Conservation (phyloP, 768 basidiomycete species). For the Hirschioporus abietinus region DNA sequence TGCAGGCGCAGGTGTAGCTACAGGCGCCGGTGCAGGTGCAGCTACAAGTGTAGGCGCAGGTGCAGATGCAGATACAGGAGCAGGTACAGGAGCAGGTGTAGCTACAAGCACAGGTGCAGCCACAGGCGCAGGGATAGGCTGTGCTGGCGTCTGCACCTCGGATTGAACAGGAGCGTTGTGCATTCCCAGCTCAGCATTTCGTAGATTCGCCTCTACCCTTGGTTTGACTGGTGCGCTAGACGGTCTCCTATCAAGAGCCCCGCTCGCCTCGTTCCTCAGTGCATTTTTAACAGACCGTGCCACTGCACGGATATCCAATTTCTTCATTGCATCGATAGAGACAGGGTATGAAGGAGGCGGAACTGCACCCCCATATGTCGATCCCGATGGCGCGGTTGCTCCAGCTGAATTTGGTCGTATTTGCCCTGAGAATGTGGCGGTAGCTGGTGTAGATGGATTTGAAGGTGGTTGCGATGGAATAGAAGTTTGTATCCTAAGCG, state of each 20-base stretch:
- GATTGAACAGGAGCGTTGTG: neutral
- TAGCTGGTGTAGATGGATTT: neutral
- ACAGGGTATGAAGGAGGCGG: neutral
- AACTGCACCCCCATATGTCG: neutral
- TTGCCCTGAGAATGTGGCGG: neutral
- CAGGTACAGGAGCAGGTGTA: too few species aligned
- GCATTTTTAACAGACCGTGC: neutral
- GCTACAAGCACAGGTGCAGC: too few species aligned
- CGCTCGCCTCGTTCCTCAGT: neutral
- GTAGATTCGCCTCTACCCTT: neutral
- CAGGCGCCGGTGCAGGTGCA: too few species aligned
- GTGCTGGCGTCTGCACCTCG: neutral
- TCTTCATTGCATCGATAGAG: neutral
- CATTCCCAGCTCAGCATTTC: neutral
- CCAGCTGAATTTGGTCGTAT: neutral
- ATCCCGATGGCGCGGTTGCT: too few species aligned
- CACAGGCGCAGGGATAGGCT: neutral
- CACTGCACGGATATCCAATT: neutral
- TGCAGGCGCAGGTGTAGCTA: too few species aligned
- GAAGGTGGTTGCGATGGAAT: neutral
- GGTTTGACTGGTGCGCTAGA: neutral
- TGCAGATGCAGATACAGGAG: too few species aligned
- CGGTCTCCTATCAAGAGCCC: neutral
- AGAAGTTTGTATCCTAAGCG: neutral
- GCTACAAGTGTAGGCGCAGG: too few species aligned